phyloP scores from a whole-genome alignment of 768 basidiomycete species.

The Macrolepiota fuliginosa region DNA sequence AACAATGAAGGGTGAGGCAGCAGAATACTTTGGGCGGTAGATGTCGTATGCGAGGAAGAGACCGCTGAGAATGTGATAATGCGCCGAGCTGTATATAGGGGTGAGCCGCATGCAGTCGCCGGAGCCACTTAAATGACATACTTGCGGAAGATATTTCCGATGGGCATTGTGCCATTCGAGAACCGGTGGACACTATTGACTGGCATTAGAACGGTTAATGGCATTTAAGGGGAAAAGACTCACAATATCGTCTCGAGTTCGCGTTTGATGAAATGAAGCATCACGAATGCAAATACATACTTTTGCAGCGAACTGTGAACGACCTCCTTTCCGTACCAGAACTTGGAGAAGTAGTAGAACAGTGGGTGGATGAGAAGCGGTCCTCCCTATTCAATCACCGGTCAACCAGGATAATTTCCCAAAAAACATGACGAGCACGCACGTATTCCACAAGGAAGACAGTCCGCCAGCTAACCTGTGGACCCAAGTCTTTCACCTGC shows the following conservation, averaged over 20 bases:
- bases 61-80: constrained; percentile 85
- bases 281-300: constrained; percentile 72
- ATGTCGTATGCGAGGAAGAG: constrained; percentile 75
- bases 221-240: constrained; percentile 21
- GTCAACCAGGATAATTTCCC: background rate
- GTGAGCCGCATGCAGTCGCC: background rate
- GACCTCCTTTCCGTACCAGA: constrained; percentile 70
- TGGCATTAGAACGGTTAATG: constrained; percentile 2
- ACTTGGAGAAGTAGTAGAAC: constrained; percentile 65
- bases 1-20: constrained; percentile 56
- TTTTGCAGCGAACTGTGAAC: constrained; percentile 77
- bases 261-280: constrained; percentile 89
- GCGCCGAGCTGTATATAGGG: constrained; percentile 59
- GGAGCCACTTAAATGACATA: constrained; percentile 29
- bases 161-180: constrained; percentile 93
- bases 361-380: constrained; percentile 89
- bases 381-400: constrained; percentile 53
- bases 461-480: constrained; percentile 84
- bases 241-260: constrained; percentile 91
- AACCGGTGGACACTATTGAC: constrained; percentile 83
- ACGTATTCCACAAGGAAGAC: constrained; percentile 97
- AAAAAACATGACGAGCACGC: constrained; percentile 30
- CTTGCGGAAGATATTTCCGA: constrained; percentile 88
- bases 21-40: constrained; percentile 79
- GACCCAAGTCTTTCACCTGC: constrained; percentile 84